Percentiles rank a stretch among this genome's conserved stretches.
Conservation (phyloP, 352 stramenopile genomes). For the Phytophthora pinifolia region DNA sequence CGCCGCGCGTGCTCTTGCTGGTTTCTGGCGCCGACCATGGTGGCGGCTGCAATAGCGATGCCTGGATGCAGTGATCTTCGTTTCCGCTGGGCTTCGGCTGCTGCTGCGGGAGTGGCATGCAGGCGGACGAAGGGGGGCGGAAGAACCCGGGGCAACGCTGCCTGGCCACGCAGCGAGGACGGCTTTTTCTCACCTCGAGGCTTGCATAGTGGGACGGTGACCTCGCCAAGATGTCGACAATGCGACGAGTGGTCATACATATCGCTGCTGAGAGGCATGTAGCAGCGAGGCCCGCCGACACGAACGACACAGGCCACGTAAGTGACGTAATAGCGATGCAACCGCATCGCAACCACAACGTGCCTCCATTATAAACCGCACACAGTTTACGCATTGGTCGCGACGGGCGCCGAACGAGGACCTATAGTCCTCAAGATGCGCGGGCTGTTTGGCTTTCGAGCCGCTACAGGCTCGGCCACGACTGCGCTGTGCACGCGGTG, state of each 20-base stretch:
- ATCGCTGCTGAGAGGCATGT: slow-evolving; percentile 6
- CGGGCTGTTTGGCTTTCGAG: slow-evolving; percentile 46
- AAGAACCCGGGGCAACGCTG: slow-evolving; percentile 26
- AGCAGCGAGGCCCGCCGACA: neutral
- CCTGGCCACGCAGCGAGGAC: slow-evolving; percentile 1
- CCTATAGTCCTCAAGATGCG: no score
- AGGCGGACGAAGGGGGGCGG: slow-evolving; percentile 5
- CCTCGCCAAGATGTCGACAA: slow-evolving; percentile 18
- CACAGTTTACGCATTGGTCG: no score
- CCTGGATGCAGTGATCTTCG: no score
- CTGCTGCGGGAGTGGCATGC: slow-evolving; percentile 19
- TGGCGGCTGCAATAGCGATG: neutral
- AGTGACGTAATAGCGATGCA: neutral
- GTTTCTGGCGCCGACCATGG: neutral
- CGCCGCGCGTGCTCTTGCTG: neutral
- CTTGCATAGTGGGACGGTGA: slow-evolving; percentile 17
- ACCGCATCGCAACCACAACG: neutral
- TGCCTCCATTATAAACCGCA: slow-evolving; percentile 10
- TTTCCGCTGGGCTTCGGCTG: neutral
- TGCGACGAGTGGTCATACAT: slow-evolving; percentile 8
- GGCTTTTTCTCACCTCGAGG: slow-evolving; percentile 1
- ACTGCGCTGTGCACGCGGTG: no score
- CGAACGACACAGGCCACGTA: neutral
- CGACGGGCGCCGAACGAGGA: no score
- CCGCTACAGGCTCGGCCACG: slow-evolving; percentile 49